Evolutionary conservation across 192 early-diverging fungal species (phyloP).

Genomic region (Backusella psychrophila): DNA sequence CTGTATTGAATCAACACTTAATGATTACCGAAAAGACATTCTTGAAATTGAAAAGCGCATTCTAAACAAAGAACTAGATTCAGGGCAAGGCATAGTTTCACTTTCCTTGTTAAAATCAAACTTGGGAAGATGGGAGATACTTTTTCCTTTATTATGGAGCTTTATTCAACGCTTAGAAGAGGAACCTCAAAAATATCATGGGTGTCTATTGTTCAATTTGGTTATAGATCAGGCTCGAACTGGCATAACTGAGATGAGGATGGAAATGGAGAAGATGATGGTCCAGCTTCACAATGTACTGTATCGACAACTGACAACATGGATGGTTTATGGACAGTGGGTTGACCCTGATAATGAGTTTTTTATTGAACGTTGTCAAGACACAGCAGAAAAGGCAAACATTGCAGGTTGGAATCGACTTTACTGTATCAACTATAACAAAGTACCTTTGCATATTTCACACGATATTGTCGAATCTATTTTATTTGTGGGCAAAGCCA

Average conservation of each 20-base stretch:
- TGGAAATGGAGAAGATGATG: slow-evolving; percentile 47
- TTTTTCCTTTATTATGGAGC: slow-evolving; percentile 45
- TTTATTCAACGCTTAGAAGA: slow-evolving; percentile 41
- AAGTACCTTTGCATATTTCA: slow-evolving; percentile 56
- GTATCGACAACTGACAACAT: slow-evolving; percentile 57
- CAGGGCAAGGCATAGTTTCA: slow-evolving; percentile 42
- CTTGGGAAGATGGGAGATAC: slow-evolving; percentile 49
- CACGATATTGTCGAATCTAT: slow-evolving; percentile 51
- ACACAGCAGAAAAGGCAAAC: slow-evolving; percentile 4
- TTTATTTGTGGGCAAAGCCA: slow-evolving; percentile 68
- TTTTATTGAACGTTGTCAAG: slow-evolving; percentile 43
- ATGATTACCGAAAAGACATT: slow-evolving; percentile 46
- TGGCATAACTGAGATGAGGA: slow-evolving; percentile 48
- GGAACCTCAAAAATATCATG: slow-evolving; percentile 37
- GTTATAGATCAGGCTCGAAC: slow-evolving; percentile 48
- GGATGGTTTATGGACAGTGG: slow-evolving; percentile 68
- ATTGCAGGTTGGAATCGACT: slow-evolving; percentile 46
- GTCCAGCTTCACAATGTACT: slow-evolving; percentile 49
- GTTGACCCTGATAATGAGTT: slow-evolving; percentile 63
- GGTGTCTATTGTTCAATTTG: slow-evolving; percentile 49
- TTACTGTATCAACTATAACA: slow-evolving; percentile 41
- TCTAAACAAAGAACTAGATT: slow-evolving; percentile 49
- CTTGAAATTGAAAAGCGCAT: slow-evolving; percentile 50
- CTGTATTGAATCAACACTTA: slow-evolving; percentile 39
- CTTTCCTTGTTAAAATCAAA: slow-evolving; percentile 37